phyloP scores from a whole-genome alignment of 2,329 filamentous ascomycete genomes.

The Plectosphaerella cucumerina region DNA sequence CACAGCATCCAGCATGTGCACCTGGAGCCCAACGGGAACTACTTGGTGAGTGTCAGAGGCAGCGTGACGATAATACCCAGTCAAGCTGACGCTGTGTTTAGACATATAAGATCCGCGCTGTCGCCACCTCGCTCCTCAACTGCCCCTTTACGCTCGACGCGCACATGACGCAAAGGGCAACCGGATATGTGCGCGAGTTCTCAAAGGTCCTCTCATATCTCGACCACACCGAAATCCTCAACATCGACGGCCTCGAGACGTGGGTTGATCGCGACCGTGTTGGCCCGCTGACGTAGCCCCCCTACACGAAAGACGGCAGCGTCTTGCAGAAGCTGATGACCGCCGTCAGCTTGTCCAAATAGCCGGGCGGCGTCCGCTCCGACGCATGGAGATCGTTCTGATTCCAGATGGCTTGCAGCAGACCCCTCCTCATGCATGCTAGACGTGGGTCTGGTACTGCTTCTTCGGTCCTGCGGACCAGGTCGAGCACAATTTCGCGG shows the following conservation, averaged over 20 bases:
- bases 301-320: too few relatives aligned
- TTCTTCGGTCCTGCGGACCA: constrained; percentile 20
- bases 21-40: constrained; percentile 28
- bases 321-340: too few relatives aligned
- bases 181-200: constrained; percentile 23
- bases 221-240: constrained; percentile 25
- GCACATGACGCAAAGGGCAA: constrained; percentile 17
- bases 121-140: constrained; percentile 26
- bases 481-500: constrained; percentile 11
- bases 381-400: constrained; percentile 25
- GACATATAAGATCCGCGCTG: constrained; percentile 29
- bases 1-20: constrained; percentile 24
- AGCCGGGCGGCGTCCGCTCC: constrained; percentile 6
- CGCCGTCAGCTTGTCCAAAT: constrained; percentile 6
- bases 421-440: constrained; percentile 8
- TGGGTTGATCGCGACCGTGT: constrained; percentile 21
- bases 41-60: constrained; percentile 17
- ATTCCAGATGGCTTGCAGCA: constrained; percentile 26
- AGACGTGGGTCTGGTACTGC: constrained; percentile 14
- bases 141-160: constrained; percentile 25
- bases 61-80: not conserved
- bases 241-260: constrained; percentile 22
- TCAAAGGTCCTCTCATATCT: constrained; percentile 20
- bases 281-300: too few relatives aligned
- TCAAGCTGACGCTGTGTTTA: not conserved